These are phyloP conservation scores for Taphrina wiesneri DNA, from an alignment of 1,139 yeast species.

Conservation along the genomic window DNA sequence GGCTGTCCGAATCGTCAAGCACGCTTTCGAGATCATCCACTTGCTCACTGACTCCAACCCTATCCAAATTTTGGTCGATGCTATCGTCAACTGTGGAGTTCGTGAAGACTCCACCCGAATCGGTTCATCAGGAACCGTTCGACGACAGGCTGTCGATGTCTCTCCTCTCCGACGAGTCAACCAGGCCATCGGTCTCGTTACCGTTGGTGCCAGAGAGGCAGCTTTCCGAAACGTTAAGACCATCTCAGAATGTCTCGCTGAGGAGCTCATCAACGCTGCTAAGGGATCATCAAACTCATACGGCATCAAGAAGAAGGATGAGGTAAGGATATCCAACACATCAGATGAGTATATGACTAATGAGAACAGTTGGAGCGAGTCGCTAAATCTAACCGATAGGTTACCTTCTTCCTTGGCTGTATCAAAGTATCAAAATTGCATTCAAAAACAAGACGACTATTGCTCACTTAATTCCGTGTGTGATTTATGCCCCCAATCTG, in stretches of 20 bases:
- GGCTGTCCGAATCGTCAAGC: slow-evolving; percentile 99
- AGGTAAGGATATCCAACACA: slow-evolving; percentile 98
- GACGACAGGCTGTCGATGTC: slow-evolving; percentile 99
- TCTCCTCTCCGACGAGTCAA: slow-evolving; percentile 99
- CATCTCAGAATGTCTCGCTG: slow-evolving; percentile 99
- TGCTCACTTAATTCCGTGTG: not conserved
- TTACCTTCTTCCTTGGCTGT: not conserved
- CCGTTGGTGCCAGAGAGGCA: slow-evolving; percentile 99
- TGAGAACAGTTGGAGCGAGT: slow-evolving; percentile 8
- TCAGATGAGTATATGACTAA: slow-evolving; percentile 81
- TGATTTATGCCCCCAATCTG: not conserved
- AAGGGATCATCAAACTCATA: slow-evolving; percentile 99
- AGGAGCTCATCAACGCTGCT: slow-evolving; percentile 99
- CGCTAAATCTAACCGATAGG: slow-evolving; percentile 27
- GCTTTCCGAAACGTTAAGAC: slow-evolving; percentile 99
- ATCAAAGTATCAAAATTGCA: slow-evolving; percentile 4
- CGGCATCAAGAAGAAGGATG: slow-evolving; percentile 99
- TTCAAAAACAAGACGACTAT: not conserved
- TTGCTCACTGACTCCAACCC: slow-evolving; percentile 99
- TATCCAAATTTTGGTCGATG: slow-evolving; percentile 98
- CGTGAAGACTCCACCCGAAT: slow-evolving; percentile 99
- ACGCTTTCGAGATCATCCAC: slow-evolving; percentile 79
- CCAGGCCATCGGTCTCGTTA: slow-evolving; percentile 97
- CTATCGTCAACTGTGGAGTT: slow-evolving; percentile 99
- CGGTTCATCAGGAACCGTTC: slow-evolving; percentile 99